Base-by-base conservation (phyloP, 345 rosid genomes). In the Eucalyptus regnans region DNA sequence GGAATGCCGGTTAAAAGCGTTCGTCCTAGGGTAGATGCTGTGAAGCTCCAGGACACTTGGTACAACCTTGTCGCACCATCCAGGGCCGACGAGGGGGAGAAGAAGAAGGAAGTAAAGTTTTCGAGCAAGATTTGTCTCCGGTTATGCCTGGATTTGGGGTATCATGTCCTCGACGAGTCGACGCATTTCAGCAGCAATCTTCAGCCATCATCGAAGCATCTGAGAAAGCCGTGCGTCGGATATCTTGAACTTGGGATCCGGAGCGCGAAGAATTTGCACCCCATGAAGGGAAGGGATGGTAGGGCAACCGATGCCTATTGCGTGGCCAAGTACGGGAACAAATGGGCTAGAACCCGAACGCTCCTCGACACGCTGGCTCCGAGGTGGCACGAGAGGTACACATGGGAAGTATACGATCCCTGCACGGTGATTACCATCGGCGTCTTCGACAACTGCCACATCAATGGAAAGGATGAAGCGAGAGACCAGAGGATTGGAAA, bases 361-460 rank as follows among this genome's bases (percentile, higher is more conserved):
- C 95, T 98, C 58, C 95, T 98, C 7, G 96, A 97, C 88, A 96
- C 96, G 7, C 91, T 96, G 91, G 87, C 89, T 12, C 99, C 99
- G 46, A 91, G 92, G 89, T 98, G 99, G 99, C 95, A 98, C 52
- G 99, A 97, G 95, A 98, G 95, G 87, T 98, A 97, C 87, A 98
- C 99, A 18, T 98, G 99, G 99, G 99, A 98, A 87, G 99, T 97
- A 51, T 93, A 90, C 86, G 99, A 98, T 92, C 97, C 99, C 3
- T 97, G 99, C 88, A 98, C 99, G 2, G 99, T 97, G 41, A 93
- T 98, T 89, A 96, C 99, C n/a, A 90, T 98, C 68, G 99, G 96
- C 50, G 98, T 98, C 12, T 98, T 96, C 86, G 99, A 98, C 87
- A 97, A 95, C 89, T 90, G 91, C 81, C 99, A 98, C 87, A 87